Evolutionary conservation across 257 asterid genomes (phyloP), one percentile per base, ranked within the genome.

Genomic region (Fraxinus quadrangulata): DNA sequence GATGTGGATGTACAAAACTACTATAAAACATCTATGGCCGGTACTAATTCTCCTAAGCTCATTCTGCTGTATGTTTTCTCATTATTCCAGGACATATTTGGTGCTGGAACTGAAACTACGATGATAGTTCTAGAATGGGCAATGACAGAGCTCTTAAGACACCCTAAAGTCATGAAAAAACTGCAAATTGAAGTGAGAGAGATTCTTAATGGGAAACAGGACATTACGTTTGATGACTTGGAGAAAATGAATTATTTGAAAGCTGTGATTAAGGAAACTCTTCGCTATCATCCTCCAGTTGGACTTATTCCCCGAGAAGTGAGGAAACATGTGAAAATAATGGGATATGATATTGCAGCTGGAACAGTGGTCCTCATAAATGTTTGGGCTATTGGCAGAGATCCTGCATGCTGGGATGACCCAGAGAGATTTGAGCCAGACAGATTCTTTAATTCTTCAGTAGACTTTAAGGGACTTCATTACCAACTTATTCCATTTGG

Each of bases 181-280:
- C 21, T 88, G 28, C 86, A 80, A 24, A 16, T 7, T 0, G 90
- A 90, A 81, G 87, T 86, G 2, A 39, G 87, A 74, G 47, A 59
- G 67, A 28, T 76, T 0, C 67, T 63, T 3, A 12, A 56, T 71
- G 86, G 63, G 1, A 74, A 77, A 33, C 23, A 2, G 2, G 61
- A 33, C 3, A 81, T 90, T 79, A 71, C 81, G 0, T 80, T 83
- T 0, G 31, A 76, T 3, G 95, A 90, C 79, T 36, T 88, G 19
- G 89, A 75, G 7, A 81, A 78, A 67, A 86, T 88, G 94, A 85
- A 73, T 7, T 86, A 86, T 31, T 45, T 89, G 51, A 82, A 79
- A 81, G 89, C 87, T 0, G 91, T 84, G 72, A 79, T 87, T 13
- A 88, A 88, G 2, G 31, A 30, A 30, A 30, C 31, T 30, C 31